Base-by-base conservation (phyloP, 2,329 filamentous ascomycete species). In the Talaromyces albobiverticillius region DNA sequence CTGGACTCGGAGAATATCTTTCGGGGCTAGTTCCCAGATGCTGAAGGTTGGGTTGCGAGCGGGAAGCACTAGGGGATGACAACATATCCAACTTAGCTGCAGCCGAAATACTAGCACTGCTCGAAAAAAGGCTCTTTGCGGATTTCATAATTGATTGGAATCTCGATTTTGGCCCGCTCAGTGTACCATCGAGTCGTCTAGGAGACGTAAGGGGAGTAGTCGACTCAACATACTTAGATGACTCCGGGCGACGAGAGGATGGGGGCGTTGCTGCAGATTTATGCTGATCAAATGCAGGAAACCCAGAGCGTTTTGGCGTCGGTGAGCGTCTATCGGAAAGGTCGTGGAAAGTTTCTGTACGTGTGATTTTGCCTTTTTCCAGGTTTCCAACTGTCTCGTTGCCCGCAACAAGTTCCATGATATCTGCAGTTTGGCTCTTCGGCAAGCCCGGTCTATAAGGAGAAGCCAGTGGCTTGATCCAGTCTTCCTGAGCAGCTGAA, bases 131-230 rank as follows among this genome's bases (percentile, higher is more conserved):
- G 13, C 87, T 89, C 69, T 89, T 93, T 3, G 92, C 94, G 53
- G 87, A 89, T 71, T 91, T 92, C 62, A 96, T 78, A 56, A 96
- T 91, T 9, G 92, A 95, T 45, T 93, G 95, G 46, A 97, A 79
- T 68, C 91, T 95, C 65, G 89, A 90, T 75, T 96, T 97, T 25
- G 94, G 92, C 49, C 94, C 90, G 71, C 92, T 96, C 56, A 96
- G 72, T 4, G 90, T 90, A 55, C 88, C 93, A 61, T 95, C 91
- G 75, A 69, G 81, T 74, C 69, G 80, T 62, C 62, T 68, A 25
- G 83, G 83, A 22, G 83, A 85, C 26, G 78, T 80, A 46, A 72
- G 70, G 25, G 83, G 82, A 48, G 82, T 85, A 14, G 82, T 85
- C 11, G 83, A 78, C 8, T 72, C 73, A 23, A 18, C 29, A 20